Evolutionary conservation across 345 rosid species (phyloP).

Genomic region (Linum tenue): DNA sequence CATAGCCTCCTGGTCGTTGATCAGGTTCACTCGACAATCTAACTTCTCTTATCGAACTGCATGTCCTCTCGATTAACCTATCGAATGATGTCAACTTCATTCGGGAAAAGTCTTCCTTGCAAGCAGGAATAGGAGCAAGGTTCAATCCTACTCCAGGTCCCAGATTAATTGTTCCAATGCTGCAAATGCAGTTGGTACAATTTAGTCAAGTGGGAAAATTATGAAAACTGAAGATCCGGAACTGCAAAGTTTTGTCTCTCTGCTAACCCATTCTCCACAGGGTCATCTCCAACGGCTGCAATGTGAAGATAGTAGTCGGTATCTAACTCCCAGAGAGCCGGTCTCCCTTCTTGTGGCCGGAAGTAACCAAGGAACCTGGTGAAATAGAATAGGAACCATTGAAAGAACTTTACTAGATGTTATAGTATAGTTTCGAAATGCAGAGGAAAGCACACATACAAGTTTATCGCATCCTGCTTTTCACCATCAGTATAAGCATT

Average conservation of each 20-base stretch:
- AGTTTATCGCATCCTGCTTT: constrained; percentile 97
- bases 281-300: constrained; percentile 76
- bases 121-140: constrained; percentile 84
- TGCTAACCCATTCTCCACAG: constrained; percentile 43
- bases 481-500: constrained; percentile 96
- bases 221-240: background rate
- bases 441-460: constrained; percentile 36
- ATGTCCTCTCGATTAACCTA: constrained; percentile 78
- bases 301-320: constrained; percentile 96
- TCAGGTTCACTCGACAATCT: constrained; percentile 76
- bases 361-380: constrained; percentile 93
- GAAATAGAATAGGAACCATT: constrained; percentile 11
- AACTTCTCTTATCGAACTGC: constrained; percentile 78
- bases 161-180: constrained; percentile 28
- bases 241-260: background rate
- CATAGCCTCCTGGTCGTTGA: constrained; percentile 63
- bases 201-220: background rate
- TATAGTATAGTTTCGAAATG: constrained; percentile 3
- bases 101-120: constrained; percentile 77
- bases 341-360: constrained; percentile 89
- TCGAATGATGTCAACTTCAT: constrained; percentile 90
- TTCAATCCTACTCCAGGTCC: constrained; percentile 39
- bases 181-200: background rate
- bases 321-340: constrained; percentile 99
- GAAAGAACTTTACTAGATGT: background rate